Conservation (phyloP, 352 stramenopile species). For the Elongisporangium undulatum region DNA sequence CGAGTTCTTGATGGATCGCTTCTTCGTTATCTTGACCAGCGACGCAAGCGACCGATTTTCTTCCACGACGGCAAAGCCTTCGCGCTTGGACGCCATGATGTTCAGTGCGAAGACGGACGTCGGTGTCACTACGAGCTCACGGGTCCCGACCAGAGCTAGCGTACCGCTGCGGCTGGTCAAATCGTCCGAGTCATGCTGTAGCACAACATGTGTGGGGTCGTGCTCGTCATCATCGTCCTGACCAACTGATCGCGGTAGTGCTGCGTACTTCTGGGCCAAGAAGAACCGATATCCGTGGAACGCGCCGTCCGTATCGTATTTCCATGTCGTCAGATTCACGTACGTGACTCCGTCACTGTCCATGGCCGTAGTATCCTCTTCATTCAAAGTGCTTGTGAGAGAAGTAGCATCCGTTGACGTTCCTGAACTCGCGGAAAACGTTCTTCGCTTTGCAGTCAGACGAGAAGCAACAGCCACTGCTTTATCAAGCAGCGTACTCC, state of each 20-base stretch:
- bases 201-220: neutral
- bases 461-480: constrained; percentile 60
- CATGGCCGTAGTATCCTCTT: neutral
- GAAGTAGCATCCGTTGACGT: neutral
- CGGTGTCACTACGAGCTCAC: constrained; percentile 66
- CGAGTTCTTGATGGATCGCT: constrained; percentile 51
- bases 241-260: neutral
- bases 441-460: constrained; percentile 16
- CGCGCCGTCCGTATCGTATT: constrained; percentile 19
- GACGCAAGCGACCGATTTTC: constrained; percentile 46
- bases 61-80: constrained; percentile 56
- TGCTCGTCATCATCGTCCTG: constrained; percentile 16
- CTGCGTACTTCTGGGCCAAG: constrained; percentile 24
- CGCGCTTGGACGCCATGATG: constrained; percentile 28
- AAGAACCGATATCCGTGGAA: constrained; percentile 52
- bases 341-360: constrained; percentile 14
- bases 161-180: neutral
- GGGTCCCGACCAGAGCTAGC: constrained; percentile 36
- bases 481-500: constrained; percentile 69
- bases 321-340: constrained; percentile 47
- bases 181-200: neutral
- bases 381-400: neutral
- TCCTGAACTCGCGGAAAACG: neutral
- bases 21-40: constrained; percentile 49
- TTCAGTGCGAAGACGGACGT: constrained; percentile 44